Conservation (phyloP, 352 stramenopile genomes). For the Phytophthora boehmeriae region DNA sequence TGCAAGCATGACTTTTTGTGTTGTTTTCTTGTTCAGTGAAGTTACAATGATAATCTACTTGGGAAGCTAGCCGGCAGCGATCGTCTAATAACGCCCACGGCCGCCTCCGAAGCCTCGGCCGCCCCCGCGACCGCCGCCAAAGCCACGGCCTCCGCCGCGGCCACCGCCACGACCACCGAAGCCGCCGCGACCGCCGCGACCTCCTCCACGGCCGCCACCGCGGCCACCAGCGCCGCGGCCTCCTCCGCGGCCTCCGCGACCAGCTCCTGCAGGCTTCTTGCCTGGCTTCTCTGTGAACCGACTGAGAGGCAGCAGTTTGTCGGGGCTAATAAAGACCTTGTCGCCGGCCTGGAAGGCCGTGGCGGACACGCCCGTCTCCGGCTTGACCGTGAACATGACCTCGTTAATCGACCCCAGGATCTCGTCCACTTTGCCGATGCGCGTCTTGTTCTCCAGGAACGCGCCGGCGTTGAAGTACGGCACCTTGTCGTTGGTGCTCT, state of each 20-base stretch:
- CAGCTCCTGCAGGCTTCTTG: slow-evolving; percentile 52
- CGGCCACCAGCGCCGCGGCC: slow-evolving; percentile 46
- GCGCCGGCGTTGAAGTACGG: slow-evolving; percentile 99
- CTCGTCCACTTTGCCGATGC: slow-evolving; percentile 99
- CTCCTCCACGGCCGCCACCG: slow-evolving; percentile 36
- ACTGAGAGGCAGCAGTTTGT: slow-evolving; percentile 96
- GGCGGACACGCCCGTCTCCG: slow-evolving; percentile 93
- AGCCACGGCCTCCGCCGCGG: slow-evolving; percentile 38
- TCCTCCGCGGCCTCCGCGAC: slow-evolving; percentile 51
- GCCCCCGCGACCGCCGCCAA: slow-evolving; percentile 27
- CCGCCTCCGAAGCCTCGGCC: no score
- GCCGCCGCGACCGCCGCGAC: slow-evolving; percentile 33
- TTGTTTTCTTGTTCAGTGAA: slow-evolving; percentile 34
- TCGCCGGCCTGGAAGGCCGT: slow-evolving; percentile 97
- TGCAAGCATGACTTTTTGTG: slow-evolving; percentile 19
- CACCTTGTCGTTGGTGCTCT: slow-evolving; percentile 95
- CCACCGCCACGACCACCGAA: slow-evolving; percentile 41
- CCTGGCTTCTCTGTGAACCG: slow-evolving; percentile 95
- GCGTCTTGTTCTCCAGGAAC: slow-evolving; percentile 99
- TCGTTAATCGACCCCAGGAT: slow-evolving; percentile 98
- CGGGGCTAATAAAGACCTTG: slow-evolving; percentile 97
- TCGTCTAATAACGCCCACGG: slow-evolving; percentile 36
- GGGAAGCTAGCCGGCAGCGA: slow-evolving; percentile 32
- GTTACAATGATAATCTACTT: slow-evolving; percentile 55
- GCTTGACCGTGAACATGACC: slow-evolving; percentile 97